Base-by-base conservation (phyloP, 768 basidiomycete genomes). In the Jaapia argillacea region DNA sequence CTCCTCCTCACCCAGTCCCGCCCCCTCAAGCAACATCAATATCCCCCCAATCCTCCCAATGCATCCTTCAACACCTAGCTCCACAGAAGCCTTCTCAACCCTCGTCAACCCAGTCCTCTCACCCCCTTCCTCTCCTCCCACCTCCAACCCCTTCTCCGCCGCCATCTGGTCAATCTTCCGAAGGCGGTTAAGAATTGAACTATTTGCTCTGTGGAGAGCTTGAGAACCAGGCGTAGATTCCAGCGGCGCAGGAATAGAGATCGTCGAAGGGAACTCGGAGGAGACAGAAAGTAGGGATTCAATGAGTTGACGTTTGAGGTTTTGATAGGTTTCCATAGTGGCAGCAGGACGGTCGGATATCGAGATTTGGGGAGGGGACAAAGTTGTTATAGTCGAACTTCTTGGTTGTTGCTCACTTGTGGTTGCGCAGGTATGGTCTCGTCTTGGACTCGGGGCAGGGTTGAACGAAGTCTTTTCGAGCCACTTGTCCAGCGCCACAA, bases 401-500 rank as follows among this genome's bases (percentile, higher is more conserved):
- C 20, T 12, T 7, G 13, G 10, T 21, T 38, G 10, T 21, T 38
- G 10, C 20, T 7, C 10, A n/a, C n/a, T n/a, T n/a, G n/a, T n/a
- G n/a, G n/a, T n/a, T n/a, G n/a, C n/a, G n/a, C n/a, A n/a, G n/a
- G n/a, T n/a, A n/a, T n/a, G n/a, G n/a, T n/a, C n/a, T n/a, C n/a
- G n/a, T 44, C 44, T 14, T 55, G 48, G n/a, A n/a, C n/a, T n/a
- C n/a, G n/a, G n/a, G 41, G 51, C 48, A 2, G 55, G 45, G 38
- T 56, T 7, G 13, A 7, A 54, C 12, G 54, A 54, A 42, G 49
- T 65, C 44, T 66, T 64, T 42, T 69, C 65, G 23, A 78, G 55
- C 72, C 72, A 73, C 41, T 60, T 62, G 18, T 75, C 72, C 48
- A 85, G 56, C 3, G 63, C 61, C 3, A 62, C 63, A 1, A 81